Evolutionary conservation across 495 filamentous ascomycete genomes (phyloP).

Genomic region (Tuber melanosporum): DNA sequence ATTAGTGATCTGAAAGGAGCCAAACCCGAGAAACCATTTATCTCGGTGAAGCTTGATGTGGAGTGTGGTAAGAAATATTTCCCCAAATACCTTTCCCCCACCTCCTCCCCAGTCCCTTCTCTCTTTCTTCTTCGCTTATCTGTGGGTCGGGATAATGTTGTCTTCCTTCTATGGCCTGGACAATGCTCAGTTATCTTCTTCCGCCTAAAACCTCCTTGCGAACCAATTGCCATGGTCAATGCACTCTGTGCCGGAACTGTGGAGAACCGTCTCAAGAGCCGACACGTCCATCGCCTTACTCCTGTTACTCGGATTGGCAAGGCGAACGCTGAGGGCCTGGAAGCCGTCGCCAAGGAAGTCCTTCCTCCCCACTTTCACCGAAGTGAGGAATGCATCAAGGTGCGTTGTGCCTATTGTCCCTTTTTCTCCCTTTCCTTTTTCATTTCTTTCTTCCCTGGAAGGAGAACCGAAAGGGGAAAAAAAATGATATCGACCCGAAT

Average conservation of each 20-base stretch:
- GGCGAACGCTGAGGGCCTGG: constrained; percentile 68
- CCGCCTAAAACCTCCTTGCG: constrained; percentile 59
- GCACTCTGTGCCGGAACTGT: constrained; percentile 69
- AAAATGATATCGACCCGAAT: background rate
- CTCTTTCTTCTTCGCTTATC: constrained; percentile 19
- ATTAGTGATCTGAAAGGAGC: constrained; percentile 55
- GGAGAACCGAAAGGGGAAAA: background rate
- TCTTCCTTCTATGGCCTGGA: constrained; percentile 5
- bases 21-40: constrained; percentile 52
- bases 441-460: constrained; percentile 67
- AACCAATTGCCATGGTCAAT: constrained; percentile 73
- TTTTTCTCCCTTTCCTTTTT: constrained; percentile 13
- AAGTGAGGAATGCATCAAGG: constrained; percentile 48
- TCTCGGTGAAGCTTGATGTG: constrained; percentile 62
- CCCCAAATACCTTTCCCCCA: constrained; percentile 1
- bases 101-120: background rate
- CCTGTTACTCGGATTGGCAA: constrained; percentile 70
- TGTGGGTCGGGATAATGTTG: constrained; percentile 1
- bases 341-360: constrained; percentile 63
- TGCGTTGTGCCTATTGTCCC: constrained; percentile 26
- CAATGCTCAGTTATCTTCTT: constrained; percentile 54
- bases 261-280: constrained; percentile 51
- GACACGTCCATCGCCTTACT: constrained; percentile 76
- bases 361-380: constrained; percentile 67
- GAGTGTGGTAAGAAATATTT: constrained; percentile 58